These are phyloP conservation scores for Candida neerlandica DNA, from an alignment of 1,139 yeast species.

Conservation along the genomic window DNA sequence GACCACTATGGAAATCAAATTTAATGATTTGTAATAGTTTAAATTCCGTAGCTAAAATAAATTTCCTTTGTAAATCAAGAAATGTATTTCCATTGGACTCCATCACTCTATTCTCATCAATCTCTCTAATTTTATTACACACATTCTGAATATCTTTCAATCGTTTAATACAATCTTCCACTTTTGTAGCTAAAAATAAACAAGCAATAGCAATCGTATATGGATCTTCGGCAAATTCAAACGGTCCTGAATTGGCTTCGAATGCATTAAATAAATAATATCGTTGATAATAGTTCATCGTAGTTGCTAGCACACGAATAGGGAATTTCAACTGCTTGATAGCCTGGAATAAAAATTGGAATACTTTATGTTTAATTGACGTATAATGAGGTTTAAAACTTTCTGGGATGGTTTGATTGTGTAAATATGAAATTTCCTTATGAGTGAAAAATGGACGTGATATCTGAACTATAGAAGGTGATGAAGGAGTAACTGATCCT, in stretches of 20 bases:
- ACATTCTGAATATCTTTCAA: constrained; percentile 58
- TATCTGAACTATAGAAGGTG: constrained; percentile 42
- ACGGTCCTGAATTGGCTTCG: constrained; percentile 34
- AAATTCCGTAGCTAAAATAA: constrained; percentile 61
- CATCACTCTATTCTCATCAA: constrained; percentile 24
- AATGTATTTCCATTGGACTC: constrained; percentile 16
- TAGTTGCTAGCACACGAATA: constrained; percentile 61
- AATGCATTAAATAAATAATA: constrained; percentile 67
- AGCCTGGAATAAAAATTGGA: constrained; percentile 56
- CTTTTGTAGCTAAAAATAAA: constrained; percentile 77
- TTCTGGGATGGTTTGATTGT: constrained; percentile 55
- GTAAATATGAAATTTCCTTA: constrained; percentile 56
- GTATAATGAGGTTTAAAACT: constrained; percentile 47
- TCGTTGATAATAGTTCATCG: constrained; percentile 74
- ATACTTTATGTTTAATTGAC: constrained; percentile 55
- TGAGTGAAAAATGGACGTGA: constrained; percentile 68
- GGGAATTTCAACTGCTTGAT: constrained; percentile 64
- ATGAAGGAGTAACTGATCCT: constrained; percentile 5
- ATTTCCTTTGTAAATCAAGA: constrained; percentile 54
- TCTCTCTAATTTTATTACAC: constrained; percentile 44
- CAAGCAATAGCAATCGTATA: constrained; percentile 70
- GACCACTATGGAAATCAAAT: constrained; percentile 67
- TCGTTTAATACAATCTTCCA: constrained; percentile 88
- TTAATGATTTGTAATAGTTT: constrained; percentile 72
- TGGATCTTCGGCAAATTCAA: constrained; percentile 35